Evolutionary conservation across 805 yeast species (phyloP).

Genomic region (Candida dajiaensis): DNA sequence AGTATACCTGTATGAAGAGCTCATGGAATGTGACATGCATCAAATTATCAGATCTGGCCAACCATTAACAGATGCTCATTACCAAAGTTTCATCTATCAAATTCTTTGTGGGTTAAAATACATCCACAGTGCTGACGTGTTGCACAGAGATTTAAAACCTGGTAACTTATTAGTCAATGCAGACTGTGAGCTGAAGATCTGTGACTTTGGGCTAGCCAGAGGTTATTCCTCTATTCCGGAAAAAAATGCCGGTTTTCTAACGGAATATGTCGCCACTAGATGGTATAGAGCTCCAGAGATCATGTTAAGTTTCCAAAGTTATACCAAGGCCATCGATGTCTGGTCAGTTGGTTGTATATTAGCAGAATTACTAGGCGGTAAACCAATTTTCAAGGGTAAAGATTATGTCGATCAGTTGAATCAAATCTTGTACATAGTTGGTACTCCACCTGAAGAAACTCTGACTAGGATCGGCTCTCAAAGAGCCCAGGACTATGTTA

Average conservation of each 20-base stretch:
- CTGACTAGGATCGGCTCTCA: conserved; percentile 69
- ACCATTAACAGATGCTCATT: conserved; percentile 89
- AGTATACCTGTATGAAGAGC: conserved; percentile 86
- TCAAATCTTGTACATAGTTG: conserved; percentile 78
- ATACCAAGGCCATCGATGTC: conserved; percentile 92
- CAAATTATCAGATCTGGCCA: conserved; percentile 94
- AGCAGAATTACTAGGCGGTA: conserved; percentile 88
- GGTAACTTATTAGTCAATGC: conserved; percentile 91
- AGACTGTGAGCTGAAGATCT: conserved; percentile 91
- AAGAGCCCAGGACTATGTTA: conserved; percentile 88
- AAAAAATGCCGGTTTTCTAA: conserved; percentile 86
- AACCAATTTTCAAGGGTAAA: conserved; percentile 89
- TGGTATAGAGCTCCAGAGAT: conserved; percentile 99
- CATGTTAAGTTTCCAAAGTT: conserved; percentile 89
- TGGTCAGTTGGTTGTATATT: conserved; percentile 98
- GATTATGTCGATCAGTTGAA: conserved; percentile 95
- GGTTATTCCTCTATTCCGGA: conserved; percentile 81
- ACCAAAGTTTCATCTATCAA: conserved; percentile 89
- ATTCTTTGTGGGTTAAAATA: conserved; percentile 85
- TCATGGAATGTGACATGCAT: conserved; percentile 98
- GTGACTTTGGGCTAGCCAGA: conserved; percentile 95
- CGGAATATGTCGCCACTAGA: conserved; percentile 96
- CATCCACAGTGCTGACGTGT: conserved; percentile 86
- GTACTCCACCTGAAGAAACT: conserved; percentile 83
- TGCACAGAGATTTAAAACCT: conserved; percentile 93